phyloP scores from a whole-genome alignment of 1,284 basidiomycete species.

The Hypsizygus ulmarius region DNA sequence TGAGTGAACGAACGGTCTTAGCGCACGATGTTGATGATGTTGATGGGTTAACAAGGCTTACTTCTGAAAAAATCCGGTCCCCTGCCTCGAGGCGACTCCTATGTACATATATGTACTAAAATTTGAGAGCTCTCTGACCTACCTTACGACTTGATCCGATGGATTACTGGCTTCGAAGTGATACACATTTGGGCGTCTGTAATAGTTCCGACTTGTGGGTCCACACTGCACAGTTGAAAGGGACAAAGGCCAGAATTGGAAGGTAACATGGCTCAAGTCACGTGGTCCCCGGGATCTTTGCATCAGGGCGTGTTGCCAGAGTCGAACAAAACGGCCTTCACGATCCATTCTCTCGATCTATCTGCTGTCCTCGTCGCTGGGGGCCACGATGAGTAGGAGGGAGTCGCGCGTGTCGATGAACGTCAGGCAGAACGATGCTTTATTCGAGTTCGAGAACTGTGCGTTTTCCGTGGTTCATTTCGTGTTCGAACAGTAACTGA shows the following conservation, averaged over 20 bases:
- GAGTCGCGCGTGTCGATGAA: constrained; percentile 72
- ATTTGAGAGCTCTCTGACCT: too few species aligned
- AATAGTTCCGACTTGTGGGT: constrained; percentile 6
- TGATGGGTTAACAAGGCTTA: constrained; percentile 20
- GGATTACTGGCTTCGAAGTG: too few species aligned
- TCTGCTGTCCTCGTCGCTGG: constrained; percentile 30
- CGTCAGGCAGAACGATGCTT: constrained; percentile 69
- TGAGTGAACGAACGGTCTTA: constrained; percentile 32
- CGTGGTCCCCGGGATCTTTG: constrained; percentile 17
- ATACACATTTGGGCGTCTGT: not conserved
- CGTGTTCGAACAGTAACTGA: constrained; percentile 14
- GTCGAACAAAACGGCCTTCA: constrained; percentile 14
- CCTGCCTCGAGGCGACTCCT: constrained; percentile 2
- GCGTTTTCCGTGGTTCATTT: constrained; percentile 32
- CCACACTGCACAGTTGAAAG: constrained; percentile 12
- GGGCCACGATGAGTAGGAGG: constrained; percentile 70
- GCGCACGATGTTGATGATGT: constrained; percentile 1
- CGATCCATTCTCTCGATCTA: constrained; percentile 15
- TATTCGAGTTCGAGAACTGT: constrained; percentile 82
- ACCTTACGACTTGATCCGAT: too few species aligned
- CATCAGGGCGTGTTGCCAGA: constrained; percentile 20
- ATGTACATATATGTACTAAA: too few species aligned
- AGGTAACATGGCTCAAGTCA: constrained; percentile 9
- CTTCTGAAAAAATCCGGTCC: constrained; percentile 18
- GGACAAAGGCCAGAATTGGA: constrained; percentile 13